A percentile compares a stretch with the other conserved stretches of the same genome.
phyloP scores from a whole-genome alignment of 2,329 filamentous ascomycete genomes.

The Cryphonectria naterciae region DNA sequence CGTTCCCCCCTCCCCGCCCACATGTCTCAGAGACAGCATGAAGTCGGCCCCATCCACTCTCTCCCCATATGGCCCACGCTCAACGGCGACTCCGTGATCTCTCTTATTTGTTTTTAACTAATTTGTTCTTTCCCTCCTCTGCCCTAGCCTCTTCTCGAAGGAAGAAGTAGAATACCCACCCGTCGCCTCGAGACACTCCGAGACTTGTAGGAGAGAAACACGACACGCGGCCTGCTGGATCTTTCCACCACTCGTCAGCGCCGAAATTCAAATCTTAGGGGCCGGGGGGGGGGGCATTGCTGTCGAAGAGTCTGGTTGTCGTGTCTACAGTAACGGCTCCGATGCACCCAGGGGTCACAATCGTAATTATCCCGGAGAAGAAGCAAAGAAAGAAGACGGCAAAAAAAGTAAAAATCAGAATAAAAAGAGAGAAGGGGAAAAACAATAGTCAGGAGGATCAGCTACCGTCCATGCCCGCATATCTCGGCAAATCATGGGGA shows the following conservation, averaged over 20 bases:
- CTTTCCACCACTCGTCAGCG: not conserved
- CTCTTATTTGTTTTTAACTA: not conserved
- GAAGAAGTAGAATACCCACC: not conserved
- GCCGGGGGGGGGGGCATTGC: not conserved
- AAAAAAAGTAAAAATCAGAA: not conserved
- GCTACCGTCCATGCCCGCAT: not conserved
- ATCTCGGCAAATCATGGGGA: not conserved
- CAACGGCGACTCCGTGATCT: constrained; percentile 9
- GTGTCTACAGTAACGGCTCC: not conserved
- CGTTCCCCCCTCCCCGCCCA: not conserved
- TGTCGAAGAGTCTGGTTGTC: not conserved
- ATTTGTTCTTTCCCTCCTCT: not conserved
- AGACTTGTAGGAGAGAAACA: not conserved
- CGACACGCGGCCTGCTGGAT: not conserved
- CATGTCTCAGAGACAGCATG: constrained; percentile 4
- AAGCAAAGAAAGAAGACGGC: not conserved
- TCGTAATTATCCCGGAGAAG: not conserved
- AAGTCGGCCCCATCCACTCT: not conserved
- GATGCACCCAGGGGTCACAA: not conserved
- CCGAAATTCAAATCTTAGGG: not conserved
- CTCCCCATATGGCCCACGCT: not conserved
- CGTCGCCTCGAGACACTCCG: not conserved
- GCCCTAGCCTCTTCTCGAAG: no score
- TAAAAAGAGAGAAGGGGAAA: not conserved
- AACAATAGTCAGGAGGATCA: not conserved